Base-by-base conservation (phyloP, 371 early-diverging fungal species). In the Paraphysoderma sedebokerense region DNA sequence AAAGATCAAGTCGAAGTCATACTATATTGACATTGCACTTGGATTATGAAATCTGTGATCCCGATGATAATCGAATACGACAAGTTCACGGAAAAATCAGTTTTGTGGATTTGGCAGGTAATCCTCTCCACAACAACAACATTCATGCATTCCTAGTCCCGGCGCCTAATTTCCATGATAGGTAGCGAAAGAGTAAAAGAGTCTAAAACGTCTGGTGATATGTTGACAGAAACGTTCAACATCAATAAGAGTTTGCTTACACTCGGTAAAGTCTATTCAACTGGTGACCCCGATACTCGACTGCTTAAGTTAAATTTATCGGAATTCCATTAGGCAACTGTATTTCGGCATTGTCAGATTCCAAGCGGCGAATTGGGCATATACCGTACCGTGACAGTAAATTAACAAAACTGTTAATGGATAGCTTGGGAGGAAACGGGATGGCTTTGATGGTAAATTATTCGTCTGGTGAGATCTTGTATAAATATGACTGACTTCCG, bases 61-160 rank as follows among this genome's bases (percentile, higher is more conserved):
- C 8, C 8, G 24, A 13, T 20, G 47, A 36, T 12, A 11, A 27
- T 24, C 54, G 56, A 20, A 15, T 17, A 2, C 27, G 35, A 5
- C 26, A 26, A 2, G 1, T 17, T 36, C 17, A 15, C 17, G 42
- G 51, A 19, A 65, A 60, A 44, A 50, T 57, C 15, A 20, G 38
- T 13, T 67, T 68, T 62, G 62, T 72, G n/a, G 68, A 67, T 50
- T 42, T 70, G 15, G 74, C 74, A 23, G 74, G 74, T 15, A 15
- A 20, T n/a, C n/a, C n/a, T n/a, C n/a, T n/a, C n/a, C n/a, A n/a
- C n/a, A n/a, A n/a, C n/a, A n/a, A n/a, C n/a, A n/a, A n/a, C n/a
- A n/a, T n/a, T n/a, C n/a, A n/a, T n/a, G n/a, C n/a, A n/a, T n/a
- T n/a, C n/a, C n/a, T n/a, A n/a, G n/a, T n/a, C n/a, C n/a, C n/a